Base-by-base conservation (phyloP, 2,329 filamentous ascomycete species). In the Fusarium acutatum region DNA sequence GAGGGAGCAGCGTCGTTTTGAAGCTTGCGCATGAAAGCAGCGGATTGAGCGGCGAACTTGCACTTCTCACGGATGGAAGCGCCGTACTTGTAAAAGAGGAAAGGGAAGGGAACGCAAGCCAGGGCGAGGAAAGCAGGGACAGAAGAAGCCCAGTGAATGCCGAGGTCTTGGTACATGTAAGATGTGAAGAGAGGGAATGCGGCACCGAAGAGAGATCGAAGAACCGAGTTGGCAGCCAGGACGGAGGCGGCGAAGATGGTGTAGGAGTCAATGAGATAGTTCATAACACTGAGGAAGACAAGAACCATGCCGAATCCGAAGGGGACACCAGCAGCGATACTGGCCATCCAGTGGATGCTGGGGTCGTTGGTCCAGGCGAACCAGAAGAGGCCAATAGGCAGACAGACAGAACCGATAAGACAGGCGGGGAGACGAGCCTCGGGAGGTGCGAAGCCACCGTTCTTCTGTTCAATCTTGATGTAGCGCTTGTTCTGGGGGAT, bases 351-450 rank as follows among this genome's bases (percentile, higher is more conserved):
- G 77, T 88, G 88, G 10, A 90, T 82, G 7, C 75, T 80, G 0
- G 85, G 83, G 18, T 79, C 83, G 65, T 87, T 88, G 0, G 88
- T 90, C 88, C 89, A 91, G 2, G 88, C 88, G 69, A 90, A 90
- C 86, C 86, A 88, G 82, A 91, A 90, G 4, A 90, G 81, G 0
- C 88, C 73, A 2, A 75, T 57, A 12, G 73, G 72, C 1, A 75
- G 44, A 5, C 61, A 61, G 22, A 75, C 49, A 4, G 69, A 71
- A 1, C 72, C 65, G 37, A 75, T 28, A 1, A 75, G 69, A 12
- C 69, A 75, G 2, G 72, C 53, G 3, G 71, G 67, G 3, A 73
- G 71, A 53, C 71, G 71, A 32, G 71, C 71, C n/a, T 73, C 71
- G 7, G 71, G 71, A 0, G 71, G 71, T 3, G 71, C 71, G 13